phyloP scores from a whole-genome alignment of 371 early-diverging fungal species.

The Rhizopus arrhizus region DNA sequence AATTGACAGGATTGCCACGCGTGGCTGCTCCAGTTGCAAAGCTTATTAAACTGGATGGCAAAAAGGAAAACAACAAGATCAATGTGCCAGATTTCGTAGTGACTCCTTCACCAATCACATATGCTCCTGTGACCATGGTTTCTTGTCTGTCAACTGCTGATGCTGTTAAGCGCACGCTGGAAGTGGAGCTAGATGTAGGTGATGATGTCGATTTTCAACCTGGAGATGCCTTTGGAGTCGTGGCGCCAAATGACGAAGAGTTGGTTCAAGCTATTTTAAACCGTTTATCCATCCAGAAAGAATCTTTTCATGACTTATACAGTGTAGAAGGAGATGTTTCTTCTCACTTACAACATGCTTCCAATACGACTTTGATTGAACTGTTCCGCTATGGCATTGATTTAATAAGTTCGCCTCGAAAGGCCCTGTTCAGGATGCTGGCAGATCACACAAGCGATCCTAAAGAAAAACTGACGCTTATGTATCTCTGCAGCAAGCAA shows the following conservation, averaged over 20 bases:
- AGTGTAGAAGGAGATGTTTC: slow-evolving; percentile 59
- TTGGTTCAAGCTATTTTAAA: slow-evolving; percentile 60
- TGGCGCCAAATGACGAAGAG: slow-evolving; percentile 73
- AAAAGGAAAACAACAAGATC: slow-evolving; percentile 3
- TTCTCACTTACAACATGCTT: slow-evolving; percentile 60
- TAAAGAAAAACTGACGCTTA: slow-evolving; percentile 69
- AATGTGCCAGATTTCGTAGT: slow-evolving; percentile 43
- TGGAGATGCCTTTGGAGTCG: slow-evolving; percentile 87
- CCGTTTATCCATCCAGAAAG: slow-evolving; percentile 41
- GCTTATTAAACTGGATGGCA: slow-evolving; percentile 21
- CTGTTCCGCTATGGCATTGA: slow-evolving; percentile 74
- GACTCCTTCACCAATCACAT: slow-evolving; percentile 49
- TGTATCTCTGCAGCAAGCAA: slow-evolving; percentile 81
- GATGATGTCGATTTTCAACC: slow-evolving; percentile 65
- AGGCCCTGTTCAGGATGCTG: slow-evolving; percentile 78
- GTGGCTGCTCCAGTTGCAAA: slow-evolving; percentile 57
- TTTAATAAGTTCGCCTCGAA: slow-evolving; percentile 70
- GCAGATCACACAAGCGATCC: slow-evolving; percentile 73
- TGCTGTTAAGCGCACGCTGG: slow-evolving; percentile 77
- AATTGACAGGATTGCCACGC: slow-evolving; percentile 69
- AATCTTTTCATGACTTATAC: slow-evolving; percentile 41
- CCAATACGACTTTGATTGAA: slow-evolving; percentile 55
- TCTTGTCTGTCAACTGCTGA: slow-evolving; percentile 58
- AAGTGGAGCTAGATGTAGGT: slow-evolving; percentile 66
- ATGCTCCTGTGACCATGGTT: slow-evolving; percentile 51